These are phyloP conservation scores for Paecilomyces formosus DNA, from an alignment of 2,329 filamentous ascomycete species.

Conservation along the genomic window DNA sequence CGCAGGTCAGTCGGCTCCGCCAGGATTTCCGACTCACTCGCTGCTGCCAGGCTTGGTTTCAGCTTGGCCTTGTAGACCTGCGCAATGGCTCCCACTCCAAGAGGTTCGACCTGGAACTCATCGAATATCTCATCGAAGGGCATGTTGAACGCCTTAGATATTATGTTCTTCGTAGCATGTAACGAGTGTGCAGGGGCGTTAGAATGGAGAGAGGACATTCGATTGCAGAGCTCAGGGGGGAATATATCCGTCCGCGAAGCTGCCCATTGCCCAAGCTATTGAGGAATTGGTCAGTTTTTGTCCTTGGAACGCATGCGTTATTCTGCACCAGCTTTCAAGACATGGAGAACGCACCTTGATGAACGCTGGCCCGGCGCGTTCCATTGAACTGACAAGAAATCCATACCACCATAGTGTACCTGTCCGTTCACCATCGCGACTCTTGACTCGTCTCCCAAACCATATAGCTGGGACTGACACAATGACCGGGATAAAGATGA, in stretches of 20 bases:
- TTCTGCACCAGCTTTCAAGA: background rate
- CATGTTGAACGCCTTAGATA: constrained; percentile 74
- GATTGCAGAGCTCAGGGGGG: constrained; percentile 79
- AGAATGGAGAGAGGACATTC: constrained; percentile 93
- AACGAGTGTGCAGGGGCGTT: constrained; percentile 89
- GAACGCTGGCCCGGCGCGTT: constrained; percentile 86
- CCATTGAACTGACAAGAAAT: constrained; percentile 83
- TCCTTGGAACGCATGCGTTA: background rate
- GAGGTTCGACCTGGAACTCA: constrained; percentile 80
- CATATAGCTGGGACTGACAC: constrained; percentile 71
- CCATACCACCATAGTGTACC: constrained; percentile 93
- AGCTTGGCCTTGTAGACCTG: constrained; percentile 96
- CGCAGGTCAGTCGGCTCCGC: constrained; percentile 52
- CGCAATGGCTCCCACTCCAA: constrained; percentile 92
- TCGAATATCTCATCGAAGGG: constrained; percentile 88
- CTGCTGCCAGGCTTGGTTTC: constrained; percentile 65
- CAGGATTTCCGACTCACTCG: constrained; percentile 49
- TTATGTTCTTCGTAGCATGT: constrained; percentile 66
- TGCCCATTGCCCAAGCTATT: constrained; percentile 90
- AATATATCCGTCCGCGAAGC: constrained; percentile 96
- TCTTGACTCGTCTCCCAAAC: constrained; percentile 58
- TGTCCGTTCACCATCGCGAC: constrained; percentile 64
- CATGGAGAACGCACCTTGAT: constrained; percentile 63
- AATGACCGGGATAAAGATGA: constrained; percentile 89
- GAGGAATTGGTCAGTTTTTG: background rate